These are phyloP conservation scores for Ceratobasidium sp. DNA, from an alignment of 1,284 basidiomycete genomes.

Conservation along the genomic window DNA sequence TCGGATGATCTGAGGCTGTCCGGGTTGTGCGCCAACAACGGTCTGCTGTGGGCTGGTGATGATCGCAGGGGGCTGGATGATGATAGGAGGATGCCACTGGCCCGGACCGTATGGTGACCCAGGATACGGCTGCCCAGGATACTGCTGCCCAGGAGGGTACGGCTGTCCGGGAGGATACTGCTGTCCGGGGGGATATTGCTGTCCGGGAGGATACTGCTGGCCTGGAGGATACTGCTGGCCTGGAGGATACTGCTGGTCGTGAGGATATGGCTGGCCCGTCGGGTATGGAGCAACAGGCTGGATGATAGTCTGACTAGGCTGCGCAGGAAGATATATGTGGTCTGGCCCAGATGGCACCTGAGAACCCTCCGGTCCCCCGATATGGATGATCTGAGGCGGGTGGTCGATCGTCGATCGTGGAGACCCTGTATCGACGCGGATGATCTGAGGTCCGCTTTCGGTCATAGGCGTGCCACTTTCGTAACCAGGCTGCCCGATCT, in stretches of 20 bases:
- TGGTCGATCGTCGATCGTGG: not conserved
- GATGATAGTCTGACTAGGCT: not conserved
- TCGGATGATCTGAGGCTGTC: conserved; percentile 14
- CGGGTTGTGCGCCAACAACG: not conserved
- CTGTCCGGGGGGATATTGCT: not conserved
- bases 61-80: conserved; percentile 32
- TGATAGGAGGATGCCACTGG: conserved; percentile 27
- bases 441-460: not conserved
- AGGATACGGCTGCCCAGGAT: conserved; percentile 3
- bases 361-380: conserved; percentile 9
- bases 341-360: not conserved
- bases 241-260: not conserved
- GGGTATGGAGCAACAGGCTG: conserved; percentile 1
- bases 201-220: conserved; percentile 12
- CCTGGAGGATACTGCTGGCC: not conserved
- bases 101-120: not conserved
- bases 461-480: not conserved
- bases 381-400: conserved; percentile 28
- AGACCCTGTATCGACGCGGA: conserved; percentile 14
- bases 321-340: not conserved
- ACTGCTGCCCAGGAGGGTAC: conserved; percentile 15
- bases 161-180: not conserved
- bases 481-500: not conserved
- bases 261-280: not conserved
- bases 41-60: conserved; percentile 10